These are phyloP conservation scores for Glycine soja DNA, from an alignment of 306 rosid species.

Conservation along the genomic window DNA sequence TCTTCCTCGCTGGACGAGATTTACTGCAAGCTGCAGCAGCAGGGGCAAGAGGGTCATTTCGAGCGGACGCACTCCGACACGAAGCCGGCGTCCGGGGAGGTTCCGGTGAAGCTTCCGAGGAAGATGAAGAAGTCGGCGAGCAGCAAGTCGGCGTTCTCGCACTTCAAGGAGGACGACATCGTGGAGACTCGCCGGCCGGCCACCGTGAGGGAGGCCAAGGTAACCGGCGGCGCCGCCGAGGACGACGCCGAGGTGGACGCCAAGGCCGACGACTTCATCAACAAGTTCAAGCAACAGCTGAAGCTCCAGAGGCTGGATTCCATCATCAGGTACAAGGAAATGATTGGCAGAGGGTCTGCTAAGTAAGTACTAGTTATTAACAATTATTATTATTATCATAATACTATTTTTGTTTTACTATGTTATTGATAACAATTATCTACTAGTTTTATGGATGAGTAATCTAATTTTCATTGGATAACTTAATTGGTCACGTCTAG, in stretches of 20 bases:
- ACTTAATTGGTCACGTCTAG: no score
- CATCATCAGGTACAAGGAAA: constrained; percentile 66
- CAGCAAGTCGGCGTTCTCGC: constrained; percentile 65
- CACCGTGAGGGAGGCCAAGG: constrained; percentile 61
- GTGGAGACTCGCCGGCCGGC: constrained; percentile 77
- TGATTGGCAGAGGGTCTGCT: constrained; percentile 52
- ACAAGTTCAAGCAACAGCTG: constrained; percentile 80
- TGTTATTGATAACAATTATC: no score
- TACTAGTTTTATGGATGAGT: no score
- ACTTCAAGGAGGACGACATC: constrained; percentile 65
- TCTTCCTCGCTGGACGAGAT: constrained; percentile 59
- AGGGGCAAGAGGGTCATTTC: constrained; percentile 52
- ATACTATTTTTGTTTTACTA: no score
- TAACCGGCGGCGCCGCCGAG: background rate
- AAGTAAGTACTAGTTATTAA: background rate
- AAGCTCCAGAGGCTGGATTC: constrained; percentile 86
- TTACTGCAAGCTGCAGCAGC: constrained; percentile 54
- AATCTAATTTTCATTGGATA: no score
- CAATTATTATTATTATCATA: background rate
- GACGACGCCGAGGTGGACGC: constrained; percentile 80
- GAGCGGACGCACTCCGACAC: constrained; percentile 67
- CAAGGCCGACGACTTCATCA: constrained; percentile 86
- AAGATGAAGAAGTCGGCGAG: constrained; percentile 93
- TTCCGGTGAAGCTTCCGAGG: constrained; percentile 62
- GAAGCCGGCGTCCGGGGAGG: constrained; percentile 66